Base-by-base conservation (phyloP, 306 rosid species). In the Lathyrus sativus region DNA sequence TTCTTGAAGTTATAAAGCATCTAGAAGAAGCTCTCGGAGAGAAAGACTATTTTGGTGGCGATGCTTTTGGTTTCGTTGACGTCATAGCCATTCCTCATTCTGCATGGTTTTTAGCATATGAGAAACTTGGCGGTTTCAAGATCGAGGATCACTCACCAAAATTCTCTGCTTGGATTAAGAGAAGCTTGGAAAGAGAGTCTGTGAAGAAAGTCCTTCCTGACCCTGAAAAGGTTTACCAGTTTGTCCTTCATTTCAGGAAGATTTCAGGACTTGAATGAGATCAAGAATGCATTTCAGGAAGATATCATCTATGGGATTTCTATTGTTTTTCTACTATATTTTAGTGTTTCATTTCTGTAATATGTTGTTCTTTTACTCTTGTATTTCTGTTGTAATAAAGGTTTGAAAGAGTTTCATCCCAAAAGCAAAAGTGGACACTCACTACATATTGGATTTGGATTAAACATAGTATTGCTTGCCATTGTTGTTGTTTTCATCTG, bases 91-190 rank as follows among this genome's bases (percentile, higher is more conserved):
- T 90, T 15, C 51, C 74, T 26, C 55, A 80, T 4, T 76, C 86
- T 7, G 73, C 89, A 33, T 88, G 92, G 92, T 88, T 90, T 56
- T 43, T 48, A 10, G 82, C 96, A 6, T 90, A 51, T 68, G 90
- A 90, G 76, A 83, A 22, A 41, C 55, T 77, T 38, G 96, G 96
- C 0, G 80, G 22, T n/a, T 90, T 85, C 73, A 87, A 81, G 70
- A 53, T 84, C 53, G 86, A 77, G 55, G 90, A 86, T 3, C 77
- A 75, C 0, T 3, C 67, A 24, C 95, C 96, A 26, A 90, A 86
- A 64, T 19, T 87, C 49, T 80, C 95, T 6, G 86, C 88, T 41
- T 90, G 91, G 95, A 67, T 81, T 38, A 79, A 82, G 49, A 84
- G 84, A 42, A 71, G 81, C 74, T 56, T 74, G 76, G 53, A 62